Evolutionary conservation across 169 alveolate genomes (phyloP), one percentile per base, ranked within the genome.

Genomic region (Plasmodium falciparum): DNA sequence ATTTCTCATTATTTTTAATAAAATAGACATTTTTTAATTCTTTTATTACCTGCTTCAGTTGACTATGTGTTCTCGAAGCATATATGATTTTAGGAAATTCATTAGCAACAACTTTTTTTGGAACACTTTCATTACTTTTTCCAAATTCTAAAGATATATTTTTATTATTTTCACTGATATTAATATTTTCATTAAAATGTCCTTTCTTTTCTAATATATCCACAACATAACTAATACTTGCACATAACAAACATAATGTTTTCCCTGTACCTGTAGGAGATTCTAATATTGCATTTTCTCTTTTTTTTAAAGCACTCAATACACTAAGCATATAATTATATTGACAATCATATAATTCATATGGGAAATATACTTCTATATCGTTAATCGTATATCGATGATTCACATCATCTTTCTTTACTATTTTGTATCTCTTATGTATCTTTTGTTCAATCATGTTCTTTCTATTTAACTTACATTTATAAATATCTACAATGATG

Each of bases 211-310:
- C 93, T 73, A 92, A 54, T 49, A 70, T 76, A 72, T 93, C 76
- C 0, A 86, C 90, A 13, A 93, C 29, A 39, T 93, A 95, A 47
- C 99, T 98, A 58, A 97, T 90, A 29, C 98, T 73, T 7, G 99
- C 94, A 74, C 99, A 97, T n/a, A 97, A 88, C 29, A 98, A 92
- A 70, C 98, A 95, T 49, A 97, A 56, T 17, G 99, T 97, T 88
- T 98, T 98, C 2, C 99, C 99, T 24, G 99, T 98, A 11, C 99
- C 99, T 5, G 99, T 98, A 4, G 99, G 99, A 1, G 99, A 96
- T 93, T 98, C 99, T 17, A 98, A 88, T 56, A 97, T 95, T 15
- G 98, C 99, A 88, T 97, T 96, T 52, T 96, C 88, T 66, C 58
- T 85, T 33, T 71, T 85, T 54, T 85, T 85, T 54, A 85, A 56